Evolutionary conservation across 371 early-diverging fungal species (phyloP), one percentile per base, ranked within the genome.

Genomic region (Mucor indicus): DNA sequence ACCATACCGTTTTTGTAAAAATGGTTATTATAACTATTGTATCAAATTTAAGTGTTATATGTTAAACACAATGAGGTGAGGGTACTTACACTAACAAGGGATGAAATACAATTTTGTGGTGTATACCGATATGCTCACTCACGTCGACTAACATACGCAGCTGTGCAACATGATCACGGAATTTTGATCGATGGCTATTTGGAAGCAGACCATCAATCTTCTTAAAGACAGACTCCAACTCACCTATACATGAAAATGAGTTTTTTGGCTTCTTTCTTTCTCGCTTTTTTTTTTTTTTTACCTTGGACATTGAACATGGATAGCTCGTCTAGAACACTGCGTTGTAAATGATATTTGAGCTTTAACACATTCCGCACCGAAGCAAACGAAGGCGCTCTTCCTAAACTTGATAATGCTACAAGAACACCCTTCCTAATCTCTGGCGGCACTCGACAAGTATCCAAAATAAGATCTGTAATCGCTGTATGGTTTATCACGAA

Each of bases 1-100:
- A 91, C 74, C 55, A 89, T 55, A 5, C 88, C 90, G 13, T 77
- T 74, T 33, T 80, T 71, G 48, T 88, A 90, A 47, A 89, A 86
- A 32, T 80, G 75, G 29, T 83, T 74, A 49, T 92, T 89, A 55
- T 90, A 86, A 42, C 82, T 84, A 50, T 13, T 13, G 35, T 29
- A 8, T 6, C 12, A 6, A 8, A 29, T 29, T 29, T 27, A 6
- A 21, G 17, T 44, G 11, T 21, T 3, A 11, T 10, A 15, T 24
- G 7, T 36, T 24, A 38, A 13, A 39, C 15, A 39, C 22, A n/a
- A 15, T 4, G 5, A n/a, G 2, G 9, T n/a, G 11, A 33, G 1
- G 37, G 1, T 4, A 75, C 74, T 67, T 75, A 83, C 79, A 83
- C 76, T 43, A 92, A 56, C 12, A 89, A 55, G 0, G 91, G 90